A percentile compares a stretch with the other conserved stretches of the same genome.
phyloP scores from a whole-genome alignment of 75 land plant species.

The Larix kaempferi region DNA sequence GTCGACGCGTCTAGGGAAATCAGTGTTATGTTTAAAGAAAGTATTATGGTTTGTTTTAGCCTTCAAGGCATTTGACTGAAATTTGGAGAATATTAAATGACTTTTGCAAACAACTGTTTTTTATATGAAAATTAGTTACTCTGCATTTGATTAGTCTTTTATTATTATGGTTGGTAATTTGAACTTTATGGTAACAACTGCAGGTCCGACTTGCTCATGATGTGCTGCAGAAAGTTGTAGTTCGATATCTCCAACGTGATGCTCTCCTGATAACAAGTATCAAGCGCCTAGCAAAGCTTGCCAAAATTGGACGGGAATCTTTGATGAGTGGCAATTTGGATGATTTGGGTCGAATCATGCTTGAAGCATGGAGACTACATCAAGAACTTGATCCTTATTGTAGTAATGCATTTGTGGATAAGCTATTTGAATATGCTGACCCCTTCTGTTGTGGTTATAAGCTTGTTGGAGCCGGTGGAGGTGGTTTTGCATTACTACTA shows the following conservation, averaged over 20 bases:
- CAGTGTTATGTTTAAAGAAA: not conserved
- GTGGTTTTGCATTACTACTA: slow-evolving; percentile 88
- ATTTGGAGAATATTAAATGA: not conserved
- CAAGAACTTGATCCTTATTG: slow-evolving; percentile 96
- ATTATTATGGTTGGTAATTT: not conserved
- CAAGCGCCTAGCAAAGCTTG: slow-evolving; percentile 67
- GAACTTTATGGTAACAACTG: not conserved
- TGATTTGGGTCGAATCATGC: slow-evolving; percentile 74
- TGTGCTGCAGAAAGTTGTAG: slow-evolving; percentile 91
- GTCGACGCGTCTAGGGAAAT: too few relatives aligned
- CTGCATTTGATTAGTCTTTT: not conserved
- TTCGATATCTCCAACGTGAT: slow-evolving; percentile 86
- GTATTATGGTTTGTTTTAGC: not conserved
- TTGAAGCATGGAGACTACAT: slow-evolving; percentile 89
- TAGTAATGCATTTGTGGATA: slow-evolving; percentile 85
- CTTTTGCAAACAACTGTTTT: not conserved
- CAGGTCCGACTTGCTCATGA: slow-evolving; percentile 90
- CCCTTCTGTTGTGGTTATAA: slow-evolving; percentile 84
- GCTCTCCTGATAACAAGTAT: slow-evolving; percentile 71
- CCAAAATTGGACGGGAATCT: slow-evolving; percentile 81
- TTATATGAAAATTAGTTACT: not conserved
- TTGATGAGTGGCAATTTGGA: slow-evolving; percentile 71
- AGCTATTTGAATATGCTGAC: slow-evolving; percentile 54
- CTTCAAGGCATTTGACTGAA: not conserved
- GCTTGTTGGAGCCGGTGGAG: slow-evolving; percentile 99